Evolutionary conservation across 441 rosid species (phyloP).

Genomic region (Breynia disticha): DNA sequence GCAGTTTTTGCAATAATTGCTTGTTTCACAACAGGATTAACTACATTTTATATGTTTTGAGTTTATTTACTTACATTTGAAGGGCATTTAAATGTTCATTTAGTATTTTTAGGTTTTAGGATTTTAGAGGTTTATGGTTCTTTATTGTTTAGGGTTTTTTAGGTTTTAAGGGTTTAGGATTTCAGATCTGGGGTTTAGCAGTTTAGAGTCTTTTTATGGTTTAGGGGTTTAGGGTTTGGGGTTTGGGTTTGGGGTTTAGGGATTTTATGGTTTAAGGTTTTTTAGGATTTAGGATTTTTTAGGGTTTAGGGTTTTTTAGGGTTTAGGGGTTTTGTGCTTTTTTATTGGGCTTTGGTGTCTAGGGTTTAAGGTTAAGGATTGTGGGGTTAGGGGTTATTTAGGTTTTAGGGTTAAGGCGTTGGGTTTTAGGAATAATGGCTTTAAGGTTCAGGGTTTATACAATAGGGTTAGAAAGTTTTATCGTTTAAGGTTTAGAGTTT

Average conservation of each 20-base stretch:
- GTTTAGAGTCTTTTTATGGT: too few relatives aligned
- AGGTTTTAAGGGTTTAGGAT: too few relatives aligned
- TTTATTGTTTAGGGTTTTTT: too few relatives aligned
- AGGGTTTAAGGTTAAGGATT: constrained; percentile 3
- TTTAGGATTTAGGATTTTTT: neutral
- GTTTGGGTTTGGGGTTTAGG: neutral
- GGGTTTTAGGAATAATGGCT: constrained; percentile 5
- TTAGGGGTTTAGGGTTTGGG: too few relatives aligned
- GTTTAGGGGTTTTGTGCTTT: constrained; percentile 10
- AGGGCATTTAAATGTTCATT: too few relatives aligned
- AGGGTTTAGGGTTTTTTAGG: constrained; percentile 7
- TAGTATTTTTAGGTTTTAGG: too few relatives aligned
- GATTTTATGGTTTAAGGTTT: neutral
- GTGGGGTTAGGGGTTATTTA: constrained; percentile 1
- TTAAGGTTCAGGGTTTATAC: constrained; percentile 1
- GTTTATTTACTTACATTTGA: too few relatives aligned
- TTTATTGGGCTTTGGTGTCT: constrained; percentile 5
- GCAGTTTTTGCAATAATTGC: too few relatives aligned
- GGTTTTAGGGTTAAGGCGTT: constrained; percentile 5
- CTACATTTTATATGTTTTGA: too few relatives aligned
- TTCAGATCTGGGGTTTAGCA: too few relatives aligned
- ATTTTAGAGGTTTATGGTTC: too few relatives aligned
- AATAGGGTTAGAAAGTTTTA: constrained; percentile 5
- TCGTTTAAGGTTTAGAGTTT: constrained; percentile 4
- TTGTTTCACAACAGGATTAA: too few relatives aligned